phyloP scores from a whole-genome alignment of 805 yeast genomes.

The Hanseniaspora meyeri region DNA sequence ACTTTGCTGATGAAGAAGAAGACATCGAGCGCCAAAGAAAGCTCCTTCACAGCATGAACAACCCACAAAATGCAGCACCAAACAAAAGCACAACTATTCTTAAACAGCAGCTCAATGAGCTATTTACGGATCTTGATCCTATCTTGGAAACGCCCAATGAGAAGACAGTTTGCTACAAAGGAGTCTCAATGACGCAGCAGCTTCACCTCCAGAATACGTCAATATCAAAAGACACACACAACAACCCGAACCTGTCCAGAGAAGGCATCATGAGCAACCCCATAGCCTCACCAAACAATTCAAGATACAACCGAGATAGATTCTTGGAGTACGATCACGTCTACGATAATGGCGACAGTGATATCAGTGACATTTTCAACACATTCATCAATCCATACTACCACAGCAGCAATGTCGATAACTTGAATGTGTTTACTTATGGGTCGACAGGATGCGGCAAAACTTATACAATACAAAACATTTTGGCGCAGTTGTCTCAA shows the following conservation, averaged over 20 bases:
- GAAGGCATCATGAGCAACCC: constrained; percentile 11
- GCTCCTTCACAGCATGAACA: background rate
- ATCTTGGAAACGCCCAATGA: constrained; percentile 1
- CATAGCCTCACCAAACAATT: constrained; percentile 12
- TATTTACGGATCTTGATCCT: constrained; percentile 10
- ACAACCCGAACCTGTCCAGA: background rate
- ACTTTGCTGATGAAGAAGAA: constrained; percentile 9
- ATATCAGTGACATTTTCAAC: background rate
- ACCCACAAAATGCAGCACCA: background rate
- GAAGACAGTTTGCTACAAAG: constrained; percentile 7
- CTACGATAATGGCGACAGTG: background rate
- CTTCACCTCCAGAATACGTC: background rate
- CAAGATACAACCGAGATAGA: constrained; percentile 11
- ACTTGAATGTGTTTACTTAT: constrained; percentile 87
- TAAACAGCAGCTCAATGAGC: constrained; percentile 11
- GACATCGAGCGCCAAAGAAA: background rate
- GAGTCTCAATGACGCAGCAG: constrained; percentile 10
- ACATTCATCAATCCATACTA: constrained; percentile 1
- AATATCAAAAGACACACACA: background rate
- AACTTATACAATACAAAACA: constrained; percentile 77
- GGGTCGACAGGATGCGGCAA: constrained; percentile 99
- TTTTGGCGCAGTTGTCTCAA: constrained; percentile 44
- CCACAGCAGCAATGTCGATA: constrained; percentile 21
- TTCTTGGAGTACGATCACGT: constrained; percentile 9
- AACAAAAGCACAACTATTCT: background rate